Conservation (phyloP, 345 rosid species). For the Excoecaria agallocha region DNA sequence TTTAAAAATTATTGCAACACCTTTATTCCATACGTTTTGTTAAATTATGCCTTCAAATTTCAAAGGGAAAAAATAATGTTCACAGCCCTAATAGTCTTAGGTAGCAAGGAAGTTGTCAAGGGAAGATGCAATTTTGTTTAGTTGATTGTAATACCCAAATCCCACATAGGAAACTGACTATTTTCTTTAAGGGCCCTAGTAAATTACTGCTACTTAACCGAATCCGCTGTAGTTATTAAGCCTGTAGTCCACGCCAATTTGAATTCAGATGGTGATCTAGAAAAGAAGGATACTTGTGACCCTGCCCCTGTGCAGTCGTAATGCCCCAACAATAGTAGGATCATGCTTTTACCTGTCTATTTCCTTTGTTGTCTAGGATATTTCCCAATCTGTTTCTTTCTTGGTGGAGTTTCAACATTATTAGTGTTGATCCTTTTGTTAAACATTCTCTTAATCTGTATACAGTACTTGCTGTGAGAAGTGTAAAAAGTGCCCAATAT, state of each 20-base stretch:
- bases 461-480: conserved; percentile 82
- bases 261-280: too few species aligned
- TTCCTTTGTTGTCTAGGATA: not conserved
- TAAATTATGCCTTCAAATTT: not conserved
- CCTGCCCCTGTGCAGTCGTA: too few species aligned
- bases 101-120: too few species aligned
- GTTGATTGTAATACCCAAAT: too few species aligned
- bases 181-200: not conserved
- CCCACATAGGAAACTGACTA: too few species aligned
- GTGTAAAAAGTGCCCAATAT: conserved; percentile 82
- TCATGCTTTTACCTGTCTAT: not conserved
- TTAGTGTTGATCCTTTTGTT: not conserved
- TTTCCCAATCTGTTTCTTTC: not conserved
- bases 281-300: too few species aligned
- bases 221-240: too few species aligned
- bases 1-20: not conserved
- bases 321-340: not conserved
- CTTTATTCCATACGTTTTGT: not conserved
- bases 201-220: too few species aligned
- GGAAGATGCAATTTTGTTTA: too few species aligned
- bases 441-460: not conserved
- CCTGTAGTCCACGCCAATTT: too few species aligned
- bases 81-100: too few species aligned
- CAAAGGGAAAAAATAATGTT: too few species aligned
- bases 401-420: not conserved